Conservation (phyloP, 2,329 filamentous ascomycete species). For the Cercospora sesami region DNA sequence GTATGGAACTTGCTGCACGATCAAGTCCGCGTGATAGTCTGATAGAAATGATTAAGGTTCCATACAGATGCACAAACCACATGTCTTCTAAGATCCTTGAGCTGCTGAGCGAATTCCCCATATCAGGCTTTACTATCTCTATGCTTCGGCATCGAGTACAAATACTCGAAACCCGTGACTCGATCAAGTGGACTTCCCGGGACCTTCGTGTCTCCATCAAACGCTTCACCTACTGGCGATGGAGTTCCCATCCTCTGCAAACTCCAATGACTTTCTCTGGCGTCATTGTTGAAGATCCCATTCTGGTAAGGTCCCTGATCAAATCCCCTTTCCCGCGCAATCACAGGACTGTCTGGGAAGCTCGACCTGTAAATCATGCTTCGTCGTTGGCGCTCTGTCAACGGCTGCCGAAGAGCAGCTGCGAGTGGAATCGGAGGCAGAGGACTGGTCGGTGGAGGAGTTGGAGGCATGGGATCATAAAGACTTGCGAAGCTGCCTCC, state of each 20-base stretch:
- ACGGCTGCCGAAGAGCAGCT: neutral
- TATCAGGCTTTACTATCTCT: neutral
- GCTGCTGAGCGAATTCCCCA: neutral
- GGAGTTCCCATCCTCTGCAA: neutral
- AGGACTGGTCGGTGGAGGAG: neutral
- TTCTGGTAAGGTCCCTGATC: neutral
- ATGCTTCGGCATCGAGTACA: conserved; percentile 4
- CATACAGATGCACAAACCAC: neutral
- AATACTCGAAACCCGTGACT: conserved; percentile 1
- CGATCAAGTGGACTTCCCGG: neutral
- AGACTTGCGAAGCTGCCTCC: neutral
- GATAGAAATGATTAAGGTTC: too few species aligned
- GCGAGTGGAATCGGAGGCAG: neutral
- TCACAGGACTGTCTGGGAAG: neutral
- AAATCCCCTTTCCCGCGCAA: neutral
- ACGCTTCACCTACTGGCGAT: neutral
- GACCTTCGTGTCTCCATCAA: neutral
- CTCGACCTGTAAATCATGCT: neutral
- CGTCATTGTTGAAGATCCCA: neutral
- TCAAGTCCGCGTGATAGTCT: too few species aligned
- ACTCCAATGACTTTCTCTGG: conserved; percentile 4
- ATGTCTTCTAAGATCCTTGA: neutral
- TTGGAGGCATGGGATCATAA: neutral
- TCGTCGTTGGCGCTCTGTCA: neutral
- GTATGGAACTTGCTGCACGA: too few species aligned